Conservation (phyloP, 805 yeast genomes). For the Wickerhamiella sorbophila region DNA sequence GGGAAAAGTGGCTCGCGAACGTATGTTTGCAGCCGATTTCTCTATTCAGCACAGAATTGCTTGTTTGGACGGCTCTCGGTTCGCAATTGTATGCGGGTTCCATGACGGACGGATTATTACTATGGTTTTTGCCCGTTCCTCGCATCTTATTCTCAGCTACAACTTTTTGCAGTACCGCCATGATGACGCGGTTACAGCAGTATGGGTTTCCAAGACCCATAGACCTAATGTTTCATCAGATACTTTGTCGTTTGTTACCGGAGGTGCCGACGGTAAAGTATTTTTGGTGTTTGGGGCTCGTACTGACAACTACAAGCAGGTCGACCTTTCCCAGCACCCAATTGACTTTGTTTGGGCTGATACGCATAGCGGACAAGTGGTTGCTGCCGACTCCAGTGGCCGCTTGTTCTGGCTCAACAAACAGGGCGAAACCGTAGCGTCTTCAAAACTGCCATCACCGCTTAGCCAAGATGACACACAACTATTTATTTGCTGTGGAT, state of each 20-base stretch:
- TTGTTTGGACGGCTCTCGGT: slow-evolving; percentile 19
- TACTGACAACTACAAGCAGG: slow-evolving; percentile 1
- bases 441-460: background rate
- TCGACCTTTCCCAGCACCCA: background rate
- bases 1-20: slow-evolving; percentile 20
- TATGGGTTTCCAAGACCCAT: slow-evolving; percentile 18
- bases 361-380: background rate
- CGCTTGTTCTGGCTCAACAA: background rate
- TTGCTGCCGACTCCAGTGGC: slow-evolving; percentile 1
- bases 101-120: slow-evolving; percentile 17
- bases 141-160: slow-evolving; percentile 17
- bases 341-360: background rate
- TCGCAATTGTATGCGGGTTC: slow-evolving; percentile 21
- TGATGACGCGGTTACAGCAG: slow-evolving; percentile 14
- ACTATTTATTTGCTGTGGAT: slow-evolving; percentile 7
- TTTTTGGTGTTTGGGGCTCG: slow-evolving; percentile 2
- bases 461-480: background rate
- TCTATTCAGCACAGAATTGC: slow-evolving; percentile 9
- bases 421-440: background rate
- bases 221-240: slow-evolving; percentile 4
- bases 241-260: slow-evolving; percentile 9
- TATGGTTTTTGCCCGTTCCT: slow-evolving; percentile 16
- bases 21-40: slow-evolving; percentile 13
- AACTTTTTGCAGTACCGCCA: slow-evolving; percentile 15
- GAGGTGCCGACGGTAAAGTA: slow-evolving; percentile 12